A percentile compares a stretch with the other conserved stretches of the same genome.
These are phyloP conservation scores for Castanea crenata DNA, from an alignment of 306 rosid genomes.

Conservation along the genomic window DNA sequence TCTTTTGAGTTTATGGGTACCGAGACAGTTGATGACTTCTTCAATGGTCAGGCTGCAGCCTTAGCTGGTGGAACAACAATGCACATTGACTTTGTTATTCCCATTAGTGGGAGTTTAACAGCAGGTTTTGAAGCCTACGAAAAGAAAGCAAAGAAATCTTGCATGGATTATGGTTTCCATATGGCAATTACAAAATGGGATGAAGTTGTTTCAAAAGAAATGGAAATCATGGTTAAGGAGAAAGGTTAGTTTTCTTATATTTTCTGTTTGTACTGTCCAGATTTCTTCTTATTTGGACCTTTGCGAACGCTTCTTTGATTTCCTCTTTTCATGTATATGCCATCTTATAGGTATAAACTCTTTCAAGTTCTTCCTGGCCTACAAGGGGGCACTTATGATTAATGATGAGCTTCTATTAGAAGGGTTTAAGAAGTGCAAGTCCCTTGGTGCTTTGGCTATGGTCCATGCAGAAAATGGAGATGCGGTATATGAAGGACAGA, in stretches of 20 bases:
- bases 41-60: conserved; percentile 96
- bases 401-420: conserved; percentile 81
- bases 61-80: conserved; percentile 98
- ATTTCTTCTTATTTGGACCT: neutral
- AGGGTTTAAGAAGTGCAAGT: conserved; percentile 85
- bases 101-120: conserved; percentile 65
- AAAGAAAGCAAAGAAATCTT: conserved; percentile 69
- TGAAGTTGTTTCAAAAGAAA: conserved; percentile 69
- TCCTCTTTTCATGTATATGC: neutral
- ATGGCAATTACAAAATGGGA: conserved; percentile 97
- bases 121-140: conserved; percentile 80
- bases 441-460: conserved; percentile 97
- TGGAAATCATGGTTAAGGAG: conserved; percentile 84
- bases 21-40: conserved; percentile 71
- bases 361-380: conserved; percentile 94
- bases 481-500: conserved; percentile 85
- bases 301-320: neutral
- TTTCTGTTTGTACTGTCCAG: conserved; percentile 14
- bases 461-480: conserved; percentile 99
- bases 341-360: conserved; percentile 76
- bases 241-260: conserved; percentile 54
- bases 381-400: conserved; percentile 84
- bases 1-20: conserved; percentile 73
- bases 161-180: conserved; percentile 98
- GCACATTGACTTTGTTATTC: conserved; percentile 93